phyloP scores from a whole-genome alignment of 768 basidiomycete genomes.

The Dendrothele bispora region DNA sequence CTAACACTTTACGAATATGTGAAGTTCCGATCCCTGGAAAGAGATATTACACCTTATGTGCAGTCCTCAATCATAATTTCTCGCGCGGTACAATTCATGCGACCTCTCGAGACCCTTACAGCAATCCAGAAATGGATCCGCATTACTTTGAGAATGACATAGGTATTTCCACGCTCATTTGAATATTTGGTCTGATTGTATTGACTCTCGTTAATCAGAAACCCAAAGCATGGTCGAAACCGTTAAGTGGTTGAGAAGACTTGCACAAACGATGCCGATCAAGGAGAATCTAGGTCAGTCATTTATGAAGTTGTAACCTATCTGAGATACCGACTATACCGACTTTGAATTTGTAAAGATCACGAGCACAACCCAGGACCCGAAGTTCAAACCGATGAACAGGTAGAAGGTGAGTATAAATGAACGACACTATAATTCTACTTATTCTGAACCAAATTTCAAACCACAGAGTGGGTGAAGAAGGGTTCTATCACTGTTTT shows the following conservation, averaged over 20 bases:
- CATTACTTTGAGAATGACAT: slow-evolving; percentile 41
- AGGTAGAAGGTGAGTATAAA: slow-evolving; percentile 25
- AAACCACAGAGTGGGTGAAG: slow-evolving; percentile 14
- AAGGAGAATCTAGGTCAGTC: slow-evolving; percentile 10
- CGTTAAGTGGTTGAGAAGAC: slow-evolving; percentile 27
- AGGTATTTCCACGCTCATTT: slow-evolving; percentile 25
- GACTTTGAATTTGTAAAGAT: neutral
- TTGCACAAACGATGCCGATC: slow-evolving; percentile 24
- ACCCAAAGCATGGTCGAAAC: slow-evolving; percentile 30
- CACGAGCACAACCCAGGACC: slow-evolving; percentile 34
- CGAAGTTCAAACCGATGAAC: slow-evolving; percentile 27
- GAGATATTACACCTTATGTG: slow-evolving; percentile 39
- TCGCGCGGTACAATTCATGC: slow-evolving; percentile 48
- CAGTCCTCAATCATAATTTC: slow-evolving; percentile 41
- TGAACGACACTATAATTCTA: neutral
- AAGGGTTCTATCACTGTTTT: slow-evolving; percentile 21
- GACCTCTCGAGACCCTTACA: slow-evolving; percentile 30
- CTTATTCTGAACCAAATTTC: neutral
- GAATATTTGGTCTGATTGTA: no score
- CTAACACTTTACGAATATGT: no score
- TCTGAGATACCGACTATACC: neutral
- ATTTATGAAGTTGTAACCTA: no score
- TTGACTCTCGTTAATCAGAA: slow-evolving; percentile 18
- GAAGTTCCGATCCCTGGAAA: slow-evolving; percentile 37
- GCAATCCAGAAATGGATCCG: slow-evolving; percentile 38